Conservation (phyloP, 2,329 filamentous ascomycete species). For the Colletotrichum magnum region DNA sequence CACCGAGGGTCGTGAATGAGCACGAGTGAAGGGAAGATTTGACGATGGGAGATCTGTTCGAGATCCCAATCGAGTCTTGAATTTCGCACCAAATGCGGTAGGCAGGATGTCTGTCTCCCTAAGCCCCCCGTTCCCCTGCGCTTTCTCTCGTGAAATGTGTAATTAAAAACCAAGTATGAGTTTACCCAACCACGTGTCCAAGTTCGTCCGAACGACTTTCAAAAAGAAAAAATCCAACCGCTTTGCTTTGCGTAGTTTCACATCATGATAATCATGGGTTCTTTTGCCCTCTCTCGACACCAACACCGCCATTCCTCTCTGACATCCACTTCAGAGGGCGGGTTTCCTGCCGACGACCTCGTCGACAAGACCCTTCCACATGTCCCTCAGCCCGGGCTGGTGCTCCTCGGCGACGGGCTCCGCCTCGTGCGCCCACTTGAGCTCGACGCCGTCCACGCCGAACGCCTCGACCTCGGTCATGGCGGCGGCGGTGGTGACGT, state of each 20-base stretch:
- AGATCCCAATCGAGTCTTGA: background rate
- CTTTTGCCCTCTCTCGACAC: background rate
- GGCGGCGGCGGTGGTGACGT: slow-evolving; percentile 63
- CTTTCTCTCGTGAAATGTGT: background rate
- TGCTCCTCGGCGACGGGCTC: slow-evolving; percentile 47
- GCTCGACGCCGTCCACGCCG: slow-evolving; percentile 68
- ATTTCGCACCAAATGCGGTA: no score
- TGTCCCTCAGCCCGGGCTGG: slow-evolving; percentile 60
- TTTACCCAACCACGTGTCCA: background rate
- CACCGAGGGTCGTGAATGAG: background rate
- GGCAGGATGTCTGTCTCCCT: no score
- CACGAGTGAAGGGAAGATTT: background rate
- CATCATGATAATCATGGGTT: slow-evolving; percentile 32
- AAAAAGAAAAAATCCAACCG: slow-evolving; percentile 18
- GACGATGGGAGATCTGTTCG: background rate
- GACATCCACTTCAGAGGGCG: slow-evolving; percentile 6
- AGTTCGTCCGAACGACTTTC: background rate
- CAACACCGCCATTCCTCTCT: background rate
- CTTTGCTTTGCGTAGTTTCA: slow-evolving; percentile 35
- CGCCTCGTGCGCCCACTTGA: slow-evolving; percentile 65
- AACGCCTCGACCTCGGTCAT: slow-evolving; percentile 73
- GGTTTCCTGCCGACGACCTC: slow-evolving; percentile 53
- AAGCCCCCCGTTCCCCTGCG: no score
- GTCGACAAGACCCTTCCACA: slow-evolving; percentile 71
- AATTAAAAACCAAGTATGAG: slow-evolving; percentile 30